Evolutionary conservation across 495 filamentous ascomycete genomes (phyloP).

Genomic region (Pyrenopolyporus hunteri): DNA sequence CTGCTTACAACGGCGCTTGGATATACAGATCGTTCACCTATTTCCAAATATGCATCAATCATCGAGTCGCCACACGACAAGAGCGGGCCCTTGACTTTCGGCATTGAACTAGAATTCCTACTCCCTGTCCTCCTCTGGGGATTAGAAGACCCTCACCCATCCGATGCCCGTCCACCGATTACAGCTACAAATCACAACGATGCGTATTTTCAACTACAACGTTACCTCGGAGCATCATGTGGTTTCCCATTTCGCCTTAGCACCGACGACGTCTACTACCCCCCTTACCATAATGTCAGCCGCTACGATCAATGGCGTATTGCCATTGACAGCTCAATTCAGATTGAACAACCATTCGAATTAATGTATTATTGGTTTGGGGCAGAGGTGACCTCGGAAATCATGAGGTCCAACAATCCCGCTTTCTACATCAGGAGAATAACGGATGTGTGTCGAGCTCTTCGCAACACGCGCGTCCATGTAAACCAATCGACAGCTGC

Average conservation of each 20-base stretch:
- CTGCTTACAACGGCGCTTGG: neutral
- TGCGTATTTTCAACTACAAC: neutral
- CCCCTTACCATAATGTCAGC: slow-evolving; percentile 1
- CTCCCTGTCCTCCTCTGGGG: neutral
- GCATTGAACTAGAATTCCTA: slow-evolving; percentile 36
- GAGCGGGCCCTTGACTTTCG: slow-evolving; percentile 22
- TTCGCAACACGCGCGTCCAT: slow-evolving; percentile 22
- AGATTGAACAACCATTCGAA: neutral
- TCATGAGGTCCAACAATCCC: slow-evolving; percentile 22
- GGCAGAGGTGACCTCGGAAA: slow-evolving; percentile 26
- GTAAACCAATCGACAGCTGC: slow-evolving; percentile 24
- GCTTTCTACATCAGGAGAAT: slow-evolving; percentile 10
- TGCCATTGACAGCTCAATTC: slow-evolving; percentile 4
- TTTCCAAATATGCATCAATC: slow-evolving; percentile 18
- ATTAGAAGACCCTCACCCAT: slow-evolving; percentile 11
- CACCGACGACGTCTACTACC: slow-evolving; percentile 2
- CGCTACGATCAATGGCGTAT: slow-evolving; percentile 33
- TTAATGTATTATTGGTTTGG: slow-evolving; percentile 12
- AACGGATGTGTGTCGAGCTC: slow-evolving; percentile 21
- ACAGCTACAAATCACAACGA: neutral
- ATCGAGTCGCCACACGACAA: slow-evolving; percentile 29
- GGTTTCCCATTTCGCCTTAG: slow-evolving; percentile 1
- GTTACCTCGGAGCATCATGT: neutral
- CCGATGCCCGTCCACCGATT: neutral
- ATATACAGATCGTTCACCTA: neutral